Evolutionary conservation across 2,329 filamentous ascomycete genomes (phyloP).

Genomic region (Ophiostoma himal-ulmi): DNA sequence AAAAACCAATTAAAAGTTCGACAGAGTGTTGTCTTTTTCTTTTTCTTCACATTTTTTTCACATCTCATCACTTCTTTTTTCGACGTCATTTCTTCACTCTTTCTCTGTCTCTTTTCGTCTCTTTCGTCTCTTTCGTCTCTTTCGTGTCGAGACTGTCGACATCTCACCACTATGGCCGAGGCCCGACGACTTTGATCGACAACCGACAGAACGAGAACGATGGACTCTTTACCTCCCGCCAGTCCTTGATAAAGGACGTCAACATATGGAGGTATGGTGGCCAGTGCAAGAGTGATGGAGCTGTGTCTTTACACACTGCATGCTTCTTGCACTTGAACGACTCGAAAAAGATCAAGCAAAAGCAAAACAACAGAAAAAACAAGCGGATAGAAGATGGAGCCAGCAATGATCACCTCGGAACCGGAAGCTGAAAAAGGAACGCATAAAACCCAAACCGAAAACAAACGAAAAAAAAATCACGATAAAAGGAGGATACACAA

Average conservation of each 20-base stretch:
- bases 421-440: slow-evolving; percentile 21
- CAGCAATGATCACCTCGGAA: slow-evolving; percentile 43
- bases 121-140: not conserved
- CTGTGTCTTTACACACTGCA: no score
- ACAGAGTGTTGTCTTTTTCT: slow-evolving; percentile 1
- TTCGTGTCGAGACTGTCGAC: not conserved
- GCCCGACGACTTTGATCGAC: not conserved
- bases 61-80: not conserved
- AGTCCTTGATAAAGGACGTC: not conserved
- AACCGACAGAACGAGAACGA: not conserved
- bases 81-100: not conserved
- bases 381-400: slow-evolving; percentile 68
- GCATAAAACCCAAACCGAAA: not conserved
- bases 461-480: not conserved
- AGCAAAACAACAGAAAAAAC: slow-evolving; percentile 26
- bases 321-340: not conserved
- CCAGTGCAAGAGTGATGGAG: not conserved
- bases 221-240: not conserved
- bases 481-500: slow-evolving; percentile 13
- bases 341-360: not conserved
- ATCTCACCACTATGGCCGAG: not conserved
- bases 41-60: slow-evolving; percentile 24
- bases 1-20: slow-evolving; percentile 16
- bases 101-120: not conserved
- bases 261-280: not conserved